Evolutionary conservation across 2,329 filamentous ascomycete genomes (phyloP).

Genomic region (Aciculosporium take): DNA sequence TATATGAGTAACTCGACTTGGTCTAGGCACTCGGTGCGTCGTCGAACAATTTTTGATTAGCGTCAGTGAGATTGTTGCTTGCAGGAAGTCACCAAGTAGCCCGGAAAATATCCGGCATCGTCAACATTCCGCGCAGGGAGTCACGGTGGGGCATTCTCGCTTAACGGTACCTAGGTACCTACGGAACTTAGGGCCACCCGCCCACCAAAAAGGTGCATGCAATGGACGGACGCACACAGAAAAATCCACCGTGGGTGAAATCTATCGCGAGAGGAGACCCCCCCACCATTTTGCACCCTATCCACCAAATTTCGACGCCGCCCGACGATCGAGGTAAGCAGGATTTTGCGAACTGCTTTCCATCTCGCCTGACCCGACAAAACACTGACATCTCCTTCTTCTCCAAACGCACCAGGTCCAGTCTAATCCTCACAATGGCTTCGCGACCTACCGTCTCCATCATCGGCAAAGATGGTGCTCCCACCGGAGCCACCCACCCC

Average conservation of each 20-base stretch:
- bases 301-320: constrained; percentile 25
- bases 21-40: no score
- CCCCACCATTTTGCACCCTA: constrained; percentile 15
- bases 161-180: constrained; percentile 18
- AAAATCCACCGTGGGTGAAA: constrained; percentile 23
- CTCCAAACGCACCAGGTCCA: constrained; percentile 7
- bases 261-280: constrained; percentile 21
- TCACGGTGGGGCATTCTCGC: constrained; percentile 10
- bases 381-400: background rate
- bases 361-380: background rate
- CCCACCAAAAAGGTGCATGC: constrained; percentile 20
- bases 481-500: constrained; percentile 77
- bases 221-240: no score
- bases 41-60: no score
- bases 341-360: background rate
- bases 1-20: no score
- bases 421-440: constrained; percentile 55
- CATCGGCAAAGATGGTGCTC: constrained; percentile 88
- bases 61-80: no score
- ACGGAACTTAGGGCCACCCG: constrained; percentile 25
- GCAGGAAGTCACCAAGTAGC: no score
- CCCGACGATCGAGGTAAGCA: constrained; percentile 27
- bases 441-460: constrained; percentile 96
- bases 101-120: no score
- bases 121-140: no score